These are phyloP conservation scores for Eutrema salsugineum DNA, from an alignment of 441 rosid genomes.

Conservation along the genomic window DNA sequence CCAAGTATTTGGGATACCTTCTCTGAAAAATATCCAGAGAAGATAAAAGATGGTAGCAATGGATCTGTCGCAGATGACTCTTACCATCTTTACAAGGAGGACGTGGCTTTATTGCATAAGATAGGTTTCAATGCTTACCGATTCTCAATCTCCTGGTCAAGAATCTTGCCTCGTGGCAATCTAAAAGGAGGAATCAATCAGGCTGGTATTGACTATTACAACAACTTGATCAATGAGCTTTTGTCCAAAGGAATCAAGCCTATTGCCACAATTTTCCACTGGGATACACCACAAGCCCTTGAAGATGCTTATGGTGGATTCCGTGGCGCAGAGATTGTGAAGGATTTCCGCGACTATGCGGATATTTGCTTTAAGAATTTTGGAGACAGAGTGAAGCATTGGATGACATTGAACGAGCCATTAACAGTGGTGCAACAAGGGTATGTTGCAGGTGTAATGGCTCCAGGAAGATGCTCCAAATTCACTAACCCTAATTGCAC, in stretches of 20 bases:
- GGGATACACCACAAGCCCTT: conserved; percentile 52
- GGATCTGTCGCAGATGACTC: conserved; percentile 47
- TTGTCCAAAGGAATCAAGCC: conserved; percentile 44
- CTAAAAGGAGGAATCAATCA: conserved; percentile 51
- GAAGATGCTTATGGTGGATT: conserved; percentile 58
- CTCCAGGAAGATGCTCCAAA: conserved; percentile 60
- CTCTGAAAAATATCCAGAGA: too few relatives aligned
- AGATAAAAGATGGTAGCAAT: conserved; percentile 38
- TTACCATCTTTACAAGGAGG: conserved; percentile 52
- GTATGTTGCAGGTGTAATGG: conserved; percentile 29
- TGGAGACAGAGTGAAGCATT: conserved; percentile 71
- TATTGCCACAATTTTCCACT: conserved; percentile 47
- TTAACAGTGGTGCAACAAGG: conserved; percentile 34
- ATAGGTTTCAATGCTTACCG: conserved; percentile 55
- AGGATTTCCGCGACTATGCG: conserved; percentile 46
- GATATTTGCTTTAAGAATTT: conserved; percentile 56
- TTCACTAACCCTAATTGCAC: conserved; percentile 45
- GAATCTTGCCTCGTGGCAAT: conserved; percentile 54
- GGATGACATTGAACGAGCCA: conserved; percentile 79
- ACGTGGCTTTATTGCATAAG: conserved; percentile 42
- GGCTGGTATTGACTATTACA: conserved; percentile 45
- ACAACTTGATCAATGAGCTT: conserved; percentile 51
- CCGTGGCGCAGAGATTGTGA: conserved; percentile 36
- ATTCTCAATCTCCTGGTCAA: conserved; percentile 75
- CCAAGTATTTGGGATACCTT: too few relatives aligned